A percentile compares a stretch with the other conserved stretches of the same genome.
phyloP scores from a whole-genome alignment of 1,284 basidiomycete genomes.

The Irpex sp. region DNA sequence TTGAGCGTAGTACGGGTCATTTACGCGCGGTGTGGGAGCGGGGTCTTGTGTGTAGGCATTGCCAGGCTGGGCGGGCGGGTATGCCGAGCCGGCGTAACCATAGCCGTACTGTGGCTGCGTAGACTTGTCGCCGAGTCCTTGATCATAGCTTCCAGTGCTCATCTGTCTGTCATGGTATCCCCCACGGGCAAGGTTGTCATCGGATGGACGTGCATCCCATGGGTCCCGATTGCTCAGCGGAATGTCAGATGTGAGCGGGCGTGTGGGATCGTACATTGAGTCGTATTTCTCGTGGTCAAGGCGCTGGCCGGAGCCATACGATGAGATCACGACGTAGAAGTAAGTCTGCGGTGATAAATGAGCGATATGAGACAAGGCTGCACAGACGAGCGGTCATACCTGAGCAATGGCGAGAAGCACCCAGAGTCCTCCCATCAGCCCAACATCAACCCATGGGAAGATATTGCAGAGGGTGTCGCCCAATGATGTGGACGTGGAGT shows the following conservation, averaged over 20 bases:
- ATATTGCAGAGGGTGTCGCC: constrained; percentile 76
- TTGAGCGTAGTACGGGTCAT: constrained; percentile 21
- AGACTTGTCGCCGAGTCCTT: constrained; percentile 47
- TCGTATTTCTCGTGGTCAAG: constrained; percentile 81
- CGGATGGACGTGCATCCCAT: constrained; percentile 67
- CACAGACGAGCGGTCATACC: constrained; percentile 35
- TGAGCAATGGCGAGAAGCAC: constrained; percentile 72
- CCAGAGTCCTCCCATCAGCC: constrained; percentile 87
- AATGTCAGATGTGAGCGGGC: constrained; percentile 60
- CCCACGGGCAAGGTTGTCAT: constrained; percentile 32
- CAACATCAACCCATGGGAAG: constrained; percentile 90
- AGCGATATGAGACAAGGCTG: constrained; percentile 9
- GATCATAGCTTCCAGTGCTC: constrained; percentile 55
- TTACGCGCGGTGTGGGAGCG: constrained; percentile 38
- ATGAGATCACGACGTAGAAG: constrained; percentile 64
- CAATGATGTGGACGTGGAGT: constrained; percentile 41
- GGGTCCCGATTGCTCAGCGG: constrained; percentile 66
- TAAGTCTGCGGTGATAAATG: constrained; percentile 47
- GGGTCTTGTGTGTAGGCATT: constrained; percentile 42
- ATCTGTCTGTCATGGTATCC: constrained; percentile 33
- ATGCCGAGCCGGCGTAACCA: constrained; percentile 29
- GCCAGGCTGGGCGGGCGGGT: constrained; percentile 25
- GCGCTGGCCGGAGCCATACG: constrained; percentile 74
- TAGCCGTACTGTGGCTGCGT: constrained; percentile 36
- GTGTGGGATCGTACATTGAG: constrained; percentile 66